These are phyloP conservation scores for Fonsecaea monophora DNA, from an alignment of 2,329 filamentous ascomycete species.

Conservation along the genomic window DNA sequence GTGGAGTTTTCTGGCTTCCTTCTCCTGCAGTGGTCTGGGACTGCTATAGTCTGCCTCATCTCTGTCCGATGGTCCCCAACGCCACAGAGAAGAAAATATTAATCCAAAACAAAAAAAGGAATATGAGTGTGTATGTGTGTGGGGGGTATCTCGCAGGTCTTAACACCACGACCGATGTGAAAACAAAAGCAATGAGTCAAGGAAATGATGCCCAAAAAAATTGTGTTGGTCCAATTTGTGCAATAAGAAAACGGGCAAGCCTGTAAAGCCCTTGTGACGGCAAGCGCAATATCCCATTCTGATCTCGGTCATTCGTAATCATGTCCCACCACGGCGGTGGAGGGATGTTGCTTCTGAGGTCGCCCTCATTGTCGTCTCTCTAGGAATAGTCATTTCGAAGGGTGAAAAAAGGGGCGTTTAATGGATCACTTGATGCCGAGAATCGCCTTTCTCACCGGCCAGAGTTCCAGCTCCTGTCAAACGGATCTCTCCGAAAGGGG, in stretches of 20 bases:
- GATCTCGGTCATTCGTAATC: conserved; percentile 32
- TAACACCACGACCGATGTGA: conserved; percentile 23
- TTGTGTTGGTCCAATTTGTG: conserved; percentile 24
- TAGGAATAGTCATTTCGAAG: conserved; percentile 35
- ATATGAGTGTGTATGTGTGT: background rate
- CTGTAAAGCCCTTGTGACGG: conserved; percentile 29
- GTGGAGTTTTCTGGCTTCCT: conserved; percentile 9
- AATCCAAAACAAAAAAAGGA: conserved; percentile 12
- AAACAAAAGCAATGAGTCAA: conserved; percentile 22
- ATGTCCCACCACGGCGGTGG: conserved; percentile 25
- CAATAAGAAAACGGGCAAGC: conserved; percentile 12
- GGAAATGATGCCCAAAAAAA: conserved; percentile 10
- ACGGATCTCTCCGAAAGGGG: conserved; percentile 36
- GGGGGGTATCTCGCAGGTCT: conserved; percentile 31
- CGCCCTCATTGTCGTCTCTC: conserved; percentile 37
- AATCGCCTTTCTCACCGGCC: conserved; percentile 20
- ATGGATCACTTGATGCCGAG: conserved; percentile 1
- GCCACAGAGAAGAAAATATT: conserved; percentile 26
- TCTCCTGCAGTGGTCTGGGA: conserved; percentile 16
- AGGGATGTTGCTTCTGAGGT: conserved; percentile 35
- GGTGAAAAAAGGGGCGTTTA: conserved; percentile 13
- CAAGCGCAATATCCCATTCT: conserved; percentile 30
- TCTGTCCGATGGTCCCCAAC: conserved; percentile 16
- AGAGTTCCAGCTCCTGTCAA: conserved; percentile 31
- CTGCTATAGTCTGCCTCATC: conserved; percentile 5